Evolutionary conservation across 2,329 filamentous ascomycete genomes (phyloP).

Genomic region (Hymenoscyphus scutula): DNA sequence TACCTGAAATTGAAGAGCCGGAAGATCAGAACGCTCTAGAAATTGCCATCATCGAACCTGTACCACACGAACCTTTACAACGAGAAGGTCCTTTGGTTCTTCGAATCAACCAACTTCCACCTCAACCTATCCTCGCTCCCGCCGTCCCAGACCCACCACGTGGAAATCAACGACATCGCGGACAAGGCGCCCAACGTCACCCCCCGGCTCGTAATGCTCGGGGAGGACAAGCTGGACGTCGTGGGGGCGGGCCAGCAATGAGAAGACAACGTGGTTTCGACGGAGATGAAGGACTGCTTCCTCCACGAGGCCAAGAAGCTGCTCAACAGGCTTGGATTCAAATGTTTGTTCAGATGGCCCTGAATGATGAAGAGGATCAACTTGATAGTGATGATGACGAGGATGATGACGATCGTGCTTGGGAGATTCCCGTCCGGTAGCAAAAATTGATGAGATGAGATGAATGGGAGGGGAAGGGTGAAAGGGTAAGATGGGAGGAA

Average conservation of each 20-base stretch:
- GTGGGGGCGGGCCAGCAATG: slow-evolving; percentile 1
- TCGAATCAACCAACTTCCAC: slow-evolving; percentile 33
- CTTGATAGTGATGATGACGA: slow-evolving; percentile 41
- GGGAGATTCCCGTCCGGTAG: slow-evolving; percentile 42
- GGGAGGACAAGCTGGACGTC: slow-evolving; percentile 9
- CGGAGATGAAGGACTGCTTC: slow-evolving; percentile 14
- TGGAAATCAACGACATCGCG: slow-evolving; percentile 12
- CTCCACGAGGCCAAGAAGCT: slow-evolving; percentile 17
- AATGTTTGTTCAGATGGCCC: slow-evolving; percentile 37
- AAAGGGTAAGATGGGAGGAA: neutral
- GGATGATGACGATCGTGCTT: slow-evolving; percentile 43
- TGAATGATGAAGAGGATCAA: slow-evolving; percentile 37
- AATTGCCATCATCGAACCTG: slow-evolving; percentile 3
- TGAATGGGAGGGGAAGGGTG: neutral
- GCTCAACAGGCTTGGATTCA: slow-evolving; percentile 35
- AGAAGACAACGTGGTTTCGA: slow-evolving; percentile 16
- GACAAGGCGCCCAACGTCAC: slow-evolving; percentile 10
- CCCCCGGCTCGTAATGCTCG: slow-evolving; percentile 10
- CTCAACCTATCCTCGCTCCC: slow-evolving; percentile 21
- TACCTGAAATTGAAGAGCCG: slow-evolving; percentile 22
- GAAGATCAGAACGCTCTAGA: slow-evolving; percentile 12
- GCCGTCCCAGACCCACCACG: slow-evolving; percentile 26
- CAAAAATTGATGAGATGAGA: neutral
- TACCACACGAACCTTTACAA: slow-evolving; percentile 24
- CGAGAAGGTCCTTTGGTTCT: slow-evolving; percentile 37